phyloP scores from a whole-genome alignment of 768 basidiomycete genomes.

The Xanthoconium stramineum region DNA sequence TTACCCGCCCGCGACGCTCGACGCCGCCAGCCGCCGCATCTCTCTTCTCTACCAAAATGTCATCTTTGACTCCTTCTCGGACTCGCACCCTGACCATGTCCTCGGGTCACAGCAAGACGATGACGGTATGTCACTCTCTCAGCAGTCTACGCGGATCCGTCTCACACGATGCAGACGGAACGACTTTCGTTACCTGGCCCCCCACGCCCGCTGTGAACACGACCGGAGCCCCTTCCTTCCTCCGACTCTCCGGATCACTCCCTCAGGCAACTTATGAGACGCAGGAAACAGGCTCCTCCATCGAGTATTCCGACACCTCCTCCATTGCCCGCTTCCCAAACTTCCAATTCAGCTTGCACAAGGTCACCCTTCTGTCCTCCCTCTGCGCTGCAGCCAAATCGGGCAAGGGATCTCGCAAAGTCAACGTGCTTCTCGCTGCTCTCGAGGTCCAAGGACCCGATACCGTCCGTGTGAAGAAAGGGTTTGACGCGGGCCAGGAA shows the following conservation, averaged over 20 bases:
- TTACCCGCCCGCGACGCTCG: slow-evolving; percentile 55
- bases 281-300: slow-evolving; percentile 45
- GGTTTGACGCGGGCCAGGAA: slow-evolving; percentile 65
- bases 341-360: slow-evolving; percentile 70
- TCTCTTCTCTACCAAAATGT: slow-evolving; percentile 69
- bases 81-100: slow-evolving; percentile 29
- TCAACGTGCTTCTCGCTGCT: slow-evolving; percentile 59
- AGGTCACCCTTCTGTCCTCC: slow-evolving; percentile 48
- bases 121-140: slow-evolving; percentile 17
- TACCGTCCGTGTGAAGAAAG: slow-evolving; percentile 62
- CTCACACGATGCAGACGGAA: slow-evolving; percentile 36
- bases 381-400: slow-evolving; percentile 30
- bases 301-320: slow-evolving; percentile 60
- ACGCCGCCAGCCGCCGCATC: slow-evolving; percentile 66
- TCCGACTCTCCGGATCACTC: slow-evolving; percentile 28
- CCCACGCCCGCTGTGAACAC: slow-evolving; percentile 37
- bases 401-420: slow-evolving; percentile 43
- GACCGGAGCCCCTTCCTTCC: slow-evolving; percentile 23
- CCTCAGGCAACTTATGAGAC: slow-evolving; percentile 34
- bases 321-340: slow-evolving; percentile 72
- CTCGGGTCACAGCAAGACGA: slow-evolving; percentile 16
- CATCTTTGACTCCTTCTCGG: slow-evolving; percentile 54
- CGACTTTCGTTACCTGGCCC: slow-evolving; percentile 58
- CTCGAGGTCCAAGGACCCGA: slow-evolving; percentile 80
- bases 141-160: slow-evolving; percentile 5